These are phyloP conservation scores for Scopulariopsis brevicaulis DNA, from an alignment of 2,329 filamentous ascomycete genomes.

Conservation along the genomic window DNA sequence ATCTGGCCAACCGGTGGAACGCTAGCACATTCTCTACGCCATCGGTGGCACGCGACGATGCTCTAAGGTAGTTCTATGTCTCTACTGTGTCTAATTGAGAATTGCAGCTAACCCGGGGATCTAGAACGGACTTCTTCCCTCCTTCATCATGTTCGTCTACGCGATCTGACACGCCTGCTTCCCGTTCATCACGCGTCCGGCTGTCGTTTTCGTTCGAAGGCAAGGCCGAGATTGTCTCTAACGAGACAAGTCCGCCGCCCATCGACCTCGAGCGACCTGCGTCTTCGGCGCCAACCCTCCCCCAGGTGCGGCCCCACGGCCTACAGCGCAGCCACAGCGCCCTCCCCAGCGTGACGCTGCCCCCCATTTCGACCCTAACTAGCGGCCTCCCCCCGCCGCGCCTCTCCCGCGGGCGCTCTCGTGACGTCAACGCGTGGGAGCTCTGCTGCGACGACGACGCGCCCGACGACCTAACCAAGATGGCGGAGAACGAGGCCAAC, in stretches of 20 bases:
- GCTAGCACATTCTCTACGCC: slow-evolving; percentile 39
- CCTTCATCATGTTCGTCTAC: slow-evolving; percentile 28
- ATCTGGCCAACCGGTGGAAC: slow-evolving; percentile 47
- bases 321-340: slow-evolving; percentile 65
- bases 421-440: slow-evolving; percentile 84
- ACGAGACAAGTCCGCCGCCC: slow-evolving; percentile 59
- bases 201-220: slow-evolving; percentile 80
- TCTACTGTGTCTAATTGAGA: background rate
- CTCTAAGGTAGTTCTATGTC: background rate
- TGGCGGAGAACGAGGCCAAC: slow-evolving; percentile 68
- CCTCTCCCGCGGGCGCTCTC: slow-evolving; percentile 60
- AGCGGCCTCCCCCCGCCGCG: slow-evolving; percentile 39
- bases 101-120: background rate
- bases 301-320: slow-evolving; percentile 34
- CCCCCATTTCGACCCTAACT: slow-evolving; percentile 41
- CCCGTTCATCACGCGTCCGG: slow-evolving; percentile 22
- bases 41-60: slow-evolving; percentile 10
- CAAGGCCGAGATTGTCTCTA: slow-evolving; percentile 73
- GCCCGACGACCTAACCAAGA: slow-evolving; percentile 67
- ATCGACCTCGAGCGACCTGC: slow-evolving; percentile 34
- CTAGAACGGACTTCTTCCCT: slow-evolving; percentile 30
- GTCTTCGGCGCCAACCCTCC: slow-evolving; percentile 33
- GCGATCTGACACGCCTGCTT: slow-evolving; percentile 22
- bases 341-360: slow-evolving; percentile 44
- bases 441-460: slow-evolving; percentile 75